Percentiles rank a stretch among this genome's conserved stretches.
Evolutionary conservation across 192 early-diverging fungal genomes (phyloP).

Genomic region (Anaeromyces robustus): DNA sequence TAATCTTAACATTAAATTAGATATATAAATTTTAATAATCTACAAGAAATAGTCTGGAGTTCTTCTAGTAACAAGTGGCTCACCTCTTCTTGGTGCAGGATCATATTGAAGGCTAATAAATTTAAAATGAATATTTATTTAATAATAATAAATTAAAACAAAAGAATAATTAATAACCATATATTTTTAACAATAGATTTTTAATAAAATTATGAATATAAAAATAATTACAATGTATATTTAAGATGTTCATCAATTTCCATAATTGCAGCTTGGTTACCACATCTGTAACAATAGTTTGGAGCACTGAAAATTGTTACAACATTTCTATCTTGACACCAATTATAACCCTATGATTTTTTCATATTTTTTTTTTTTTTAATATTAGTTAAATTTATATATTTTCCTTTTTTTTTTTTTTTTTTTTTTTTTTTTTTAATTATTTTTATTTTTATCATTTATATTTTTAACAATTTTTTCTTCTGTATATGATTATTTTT

Average conservation of each 20-base stretch:
- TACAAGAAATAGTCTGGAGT: slow-evolving; percentile 99
- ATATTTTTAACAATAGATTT: slow-evolving; percentile 26
- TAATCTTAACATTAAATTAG: no score
- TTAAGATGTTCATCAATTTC: slow-evolving; percentile 98
- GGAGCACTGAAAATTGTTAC: slow-evolving; percentile 98
- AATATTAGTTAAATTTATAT: neutral
- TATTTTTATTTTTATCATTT: neutral
- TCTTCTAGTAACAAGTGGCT: slow-evolving; percentile 93
- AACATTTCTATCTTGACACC: slow-evolving; percentile 95
- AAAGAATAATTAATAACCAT: no score
- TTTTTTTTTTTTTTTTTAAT: neutral
- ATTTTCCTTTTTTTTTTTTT: neutral
- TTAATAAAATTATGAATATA: neutral
- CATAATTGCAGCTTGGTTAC: slow-evolving; percentile 99
- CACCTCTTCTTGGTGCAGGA: slow-evolving; percentile 89
- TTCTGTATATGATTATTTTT: neutral
- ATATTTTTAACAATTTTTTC: neutral
- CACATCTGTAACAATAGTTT: slow-evolving; percentile 99
- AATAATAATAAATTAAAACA: no score
- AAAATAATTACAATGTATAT: slow-evolving; percentile 78
- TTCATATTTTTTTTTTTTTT: neutral
- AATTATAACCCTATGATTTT: slow-evolving; percentile 73
- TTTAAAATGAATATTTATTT: no score
- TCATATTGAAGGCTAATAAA: slow-evolving; percentile 73
- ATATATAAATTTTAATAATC: no score